Evolutionary conservation across 805 yeast genomes (phyloP), one percentile per base, ranked within the genome.

Genomic region (Cyberlindnera misumaiensis): DNA sequence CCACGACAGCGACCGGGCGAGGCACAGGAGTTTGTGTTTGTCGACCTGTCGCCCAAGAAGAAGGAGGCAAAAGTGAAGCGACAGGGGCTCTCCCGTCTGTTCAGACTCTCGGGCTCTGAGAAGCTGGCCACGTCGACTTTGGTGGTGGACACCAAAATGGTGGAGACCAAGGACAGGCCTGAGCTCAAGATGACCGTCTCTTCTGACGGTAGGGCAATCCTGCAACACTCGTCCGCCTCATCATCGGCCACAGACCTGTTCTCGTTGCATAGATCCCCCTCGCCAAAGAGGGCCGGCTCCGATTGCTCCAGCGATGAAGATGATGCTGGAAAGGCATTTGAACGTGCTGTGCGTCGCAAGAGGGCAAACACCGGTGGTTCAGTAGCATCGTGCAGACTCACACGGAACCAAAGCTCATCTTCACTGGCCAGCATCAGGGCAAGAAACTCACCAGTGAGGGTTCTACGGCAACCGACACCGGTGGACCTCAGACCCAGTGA

Each of bases 21-120:
- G 11, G 44, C 42, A n/a, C 54, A 52, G 26, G 54, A 55, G 37
- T 55, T 52, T 34, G 58, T 55, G 12, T 55, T 55, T 37, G 57
- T 55, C 11, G 57, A 55, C 32, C 30, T 55, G 5, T 52, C 58
- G 3, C 59, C 59, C 11, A 47, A 39, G 16, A 55, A 53, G 51
- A 52, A 48, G 10, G 10, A 30, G 31, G 32, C 36, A 14, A 26
- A 12, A 7, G 17, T 16, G 15, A 38, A 38, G 31, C 26, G 27
- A n/a, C 30, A 36, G 27, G 39, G 42, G 3, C 28, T 45, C 17
- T 37, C 44, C 4, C 35, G 48, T 11, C 44, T 45, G 11, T 42
- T 42, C 34, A 38, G 48, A 25, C 38, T 45, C 17, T 32, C 42
- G 5, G 26, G 24, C 24, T 20, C 24, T 20, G 24, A 20, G 24